A percentile compares a stretch with the other conserved stretches of the same genome.
These are phyloP conservation scores for Eleusine indica DNA, from an alignment of 176 grass and related monocot genomes.

Conservation along the genomic window DNA sequence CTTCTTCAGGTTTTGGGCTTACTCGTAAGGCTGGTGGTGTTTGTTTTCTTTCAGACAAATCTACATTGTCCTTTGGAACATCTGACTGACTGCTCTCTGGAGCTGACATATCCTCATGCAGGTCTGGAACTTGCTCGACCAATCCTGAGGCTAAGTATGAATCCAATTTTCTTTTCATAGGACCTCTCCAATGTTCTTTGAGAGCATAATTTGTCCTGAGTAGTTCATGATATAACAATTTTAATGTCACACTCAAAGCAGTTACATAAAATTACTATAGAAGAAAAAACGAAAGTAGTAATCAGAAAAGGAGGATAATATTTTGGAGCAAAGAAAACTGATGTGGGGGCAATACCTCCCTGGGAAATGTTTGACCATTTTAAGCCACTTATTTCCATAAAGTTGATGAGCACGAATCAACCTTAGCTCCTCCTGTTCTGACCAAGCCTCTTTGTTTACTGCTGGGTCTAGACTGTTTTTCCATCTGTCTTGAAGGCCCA, in stretches of 20 bases:
- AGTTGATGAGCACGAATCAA: slow-evolving; percentile 77
- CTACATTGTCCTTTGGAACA: slow-evolving; percentile 24
- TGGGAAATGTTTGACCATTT: slow-evolving; percentile 66
- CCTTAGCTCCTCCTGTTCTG: slow-evolving; percentile 69
- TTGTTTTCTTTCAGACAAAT: slow-evolving; percentile 15
- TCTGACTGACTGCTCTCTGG: slow-evolving; percentile 26
- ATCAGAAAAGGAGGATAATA: background rate
- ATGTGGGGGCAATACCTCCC: slow-evolving; percentile 52
- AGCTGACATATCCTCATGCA: slow-evolving; percentile 30
- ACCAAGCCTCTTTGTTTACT: slow-evolving; percentile 69
- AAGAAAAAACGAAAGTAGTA: slow-evolving; percentile 10
- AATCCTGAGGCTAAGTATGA: slow-evolving; percentile 57
- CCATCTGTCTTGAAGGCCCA: slow-evolving; percentile 47
- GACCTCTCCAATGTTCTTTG: slow-evolving; percentile 57
- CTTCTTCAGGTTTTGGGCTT: slow-evolving; percentile 40
- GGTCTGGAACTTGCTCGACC: slow-evolving; percentile 42
- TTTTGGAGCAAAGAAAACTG: background rate
- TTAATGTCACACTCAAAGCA: slow-evolving; percentile 11
- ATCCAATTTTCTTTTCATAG: slow-evolving; percentile 55
- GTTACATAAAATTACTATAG: slow-evolving; percentile 29
- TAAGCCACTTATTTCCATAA: slow-evolving; percentile 69
- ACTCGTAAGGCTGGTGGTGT: background rate
- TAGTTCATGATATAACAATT: slow-evolving; percentile 10
- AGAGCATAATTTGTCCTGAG: slow-evolving; percentile 56
- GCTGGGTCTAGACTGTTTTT: slow-evolving; percentile 57